Base-by-base conservation (phyloP, 2,329 filamentous ascomycete species). In the Elsinoe batatas region DNA sequence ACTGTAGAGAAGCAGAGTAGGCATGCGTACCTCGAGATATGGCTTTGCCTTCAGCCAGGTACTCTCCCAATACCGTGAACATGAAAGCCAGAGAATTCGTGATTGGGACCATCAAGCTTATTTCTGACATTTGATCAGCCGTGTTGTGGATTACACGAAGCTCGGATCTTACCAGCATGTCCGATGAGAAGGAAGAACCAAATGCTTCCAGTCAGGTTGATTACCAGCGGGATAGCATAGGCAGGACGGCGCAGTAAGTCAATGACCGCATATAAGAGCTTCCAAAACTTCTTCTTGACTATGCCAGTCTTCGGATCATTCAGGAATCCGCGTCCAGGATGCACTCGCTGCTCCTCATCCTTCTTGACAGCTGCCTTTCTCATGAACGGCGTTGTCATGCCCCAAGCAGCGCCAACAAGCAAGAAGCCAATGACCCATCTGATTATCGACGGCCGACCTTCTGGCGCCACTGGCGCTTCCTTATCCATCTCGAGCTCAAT, bases 171-270 rank as follows among this genome's bases (percentile, higher is more conserved):
- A 94, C 90, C 90, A 64, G 91, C 91, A 69, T 93, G 82, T 5
- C 91, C 91, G 71, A 97, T 91, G 61, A 97, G 75, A 62, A 97
- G 72, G 64, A 97, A 97, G 72, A 97, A 97, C 91, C 91, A 97
- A 56, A 96, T 79, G 66, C 89, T 95, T 30, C 91, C 91, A 2
- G 91, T 95, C 54, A 97, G 73, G 68, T 97, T 97, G 57, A 95
- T 72, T 53, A 95, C 72, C 62, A 97, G 71, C 17, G 91, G 91
- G 22, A 95, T 72, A 5, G 89, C 87, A 71, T 97, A 97, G 15
- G 81, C 79, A 35, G 91, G 91, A 62, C 90, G 90, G 57, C 79
- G 76, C 53, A 97, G 71, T 57, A 96, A 74, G 66, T 95, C 91
- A 11, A 83, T 65, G 1, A 91, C 87, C 3, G 83, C 85, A 67